These are phyloP conservation scores for Lasiodiplodia sp. DNA, from an alignment of 2,329 filamentous ascomycete genomes.

Conservation along the genomic window DNA sequence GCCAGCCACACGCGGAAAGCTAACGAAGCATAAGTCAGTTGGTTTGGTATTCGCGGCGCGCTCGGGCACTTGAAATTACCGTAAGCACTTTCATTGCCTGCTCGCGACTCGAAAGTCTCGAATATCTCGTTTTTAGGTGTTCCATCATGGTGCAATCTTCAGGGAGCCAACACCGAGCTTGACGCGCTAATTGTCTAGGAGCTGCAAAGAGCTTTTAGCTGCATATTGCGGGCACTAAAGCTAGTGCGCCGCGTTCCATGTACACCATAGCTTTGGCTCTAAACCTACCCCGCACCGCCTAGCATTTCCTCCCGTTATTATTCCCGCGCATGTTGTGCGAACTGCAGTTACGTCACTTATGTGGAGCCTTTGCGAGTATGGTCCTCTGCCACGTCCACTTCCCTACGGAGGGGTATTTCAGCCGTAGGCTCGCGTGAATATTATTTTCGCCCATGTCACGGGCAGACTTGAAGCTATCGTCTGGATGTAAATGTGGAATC, in stretches of 20 bases:
- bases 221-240: conserved; percentile 4
- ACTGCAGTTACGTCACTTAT: not conserved
- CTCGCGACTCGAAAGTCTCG: too few species aligned
- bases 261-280: not conserved
- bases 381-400: too few species aligned
- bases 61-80: not conserved
- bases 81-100: too few species aligned
- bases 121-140: not conserved
- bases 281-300: not conserved
- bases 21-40: not conserved
- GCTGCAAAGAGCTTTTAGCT: not conserved
- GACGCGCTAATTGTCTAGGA: not conserved
- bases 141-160: not conserved
- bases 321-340: not conserved
- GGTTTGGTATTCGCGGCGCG: not conserved
- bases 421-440: too few species aligned
- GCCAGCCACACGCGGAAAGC: not conserved
- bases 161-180: not conserved
- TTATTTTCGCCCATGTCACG: too few species aligned
- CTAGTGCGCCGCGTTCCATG: not conserved
- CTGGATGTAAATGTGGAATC: too few species aligned
- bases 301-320: not conserved
- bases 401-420: too few species aligned
- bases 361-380: too few species aligned
- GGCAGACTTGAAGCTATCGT: too few species aligned